These are phyloP conservation scores for Pseudonitzschia multiseries DNA, from an alignment of 108 stramenopile species.

Conservation along the genomic window DNA sequence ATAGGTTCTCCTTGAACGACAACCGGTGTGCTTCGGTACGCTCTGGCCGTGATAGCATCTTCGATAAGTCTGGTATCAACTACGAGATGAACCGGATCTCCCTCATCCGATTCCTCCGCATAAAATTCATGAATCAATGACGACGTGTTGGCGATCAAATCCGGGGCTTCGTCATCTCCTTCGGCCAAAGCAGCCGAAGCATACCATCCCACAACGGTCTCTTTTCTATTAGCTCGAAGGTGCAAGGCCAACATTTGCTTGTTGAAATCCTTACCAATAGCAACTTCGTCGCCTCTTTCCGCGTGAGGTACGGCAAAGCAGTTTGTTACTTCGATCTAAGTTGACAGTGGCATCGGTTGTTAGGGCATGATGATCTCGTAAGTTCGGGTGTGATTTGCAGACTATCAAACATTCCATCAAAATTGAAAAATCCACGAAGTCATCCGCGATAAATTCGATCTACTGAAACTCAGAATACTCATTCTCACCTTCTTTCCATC, in stretches of 20 bases:
- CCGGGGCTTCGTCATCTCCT: conserved; percentile 30
- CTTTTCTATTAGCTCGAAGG: conserved; percentile 77
- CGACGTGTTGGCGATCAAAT: conserved; percentile 85
- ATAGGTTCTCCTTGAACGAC: conserved; percentile 76
- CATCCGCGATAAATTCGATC: background rate
- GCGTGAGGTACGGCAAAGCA: conserved; percentile 95
- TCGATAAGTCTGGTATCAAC: conserved; percentile 79
- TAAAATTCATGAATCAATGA: conserved; percentile 97
- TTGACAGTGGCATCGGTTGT: background rate
- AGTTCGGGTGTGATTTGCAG: background rate
- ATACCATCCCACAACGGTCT: conserved; percentile 97
- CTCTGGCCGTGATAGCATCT: conserved; percentile 74
- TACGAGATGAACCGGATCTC: conserved; percentile 85
- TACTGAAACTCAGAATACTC: background rate
- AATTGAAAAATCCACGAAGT: background rate
- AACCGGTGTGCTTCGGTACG: conserved; percentile 77
- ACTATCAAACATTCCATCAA: background rate
- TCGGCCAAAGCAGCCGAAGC: conserved; percentile 65
- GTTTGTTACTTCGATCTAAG: conserved; percentile 89
- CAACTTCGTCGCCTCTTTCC: conserved; percentile 89
- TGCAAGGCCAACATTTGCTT: conserved; percentile 84
- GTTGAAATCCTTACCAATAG: conserved; percentile 96
- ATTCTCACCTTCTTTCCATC: conserved; percentile 59
- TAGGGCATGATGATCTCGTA: background rate
- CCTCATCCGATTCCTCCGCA: conserved; percentile 87